Evolutionary conservation across 2,329 filamentous ascomycete genomes (phyloP).

Genomic region (Pseudogymnoascus sp.): DNA sequence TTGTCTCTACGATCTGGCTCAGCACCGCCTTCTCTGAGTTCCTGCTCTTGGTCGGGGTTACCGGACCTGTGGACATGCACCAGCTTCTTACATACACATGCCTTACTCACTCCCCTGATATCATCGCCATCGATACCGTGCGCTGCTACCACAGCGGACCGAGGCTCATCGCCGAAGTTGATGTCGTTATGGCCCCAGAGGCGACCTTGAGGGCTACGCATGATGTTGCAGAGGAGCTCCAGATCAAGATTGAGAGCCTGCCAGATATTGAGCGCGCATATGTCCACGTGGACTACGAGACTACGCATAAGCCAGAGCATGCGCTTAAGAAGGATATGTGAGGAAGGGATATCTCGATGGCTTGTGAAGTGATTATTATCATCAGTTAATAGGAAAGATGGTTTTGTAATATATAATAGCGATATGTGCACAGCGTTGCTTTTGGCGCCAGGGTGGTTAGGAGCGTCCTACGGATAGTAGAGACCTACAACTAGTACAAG

Average conservation of each 20-base stretch:
- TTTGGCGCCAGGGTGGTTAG: neutral
- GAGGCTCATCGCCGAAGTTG: slow-evolving; percentile 86
- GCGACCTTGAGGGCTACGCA: slow-evolving; percentile 71
- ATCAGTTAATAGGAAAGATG: neutral
- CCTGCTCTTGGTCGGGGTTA: slow-evolving; percentile 80
- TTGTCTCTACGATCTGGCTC: slow-evolving; percentile 76
- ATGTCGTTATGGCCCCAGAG: slow-evolving; percentile 82
- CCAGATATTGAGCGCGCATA: slow-evolving; percentile 91
- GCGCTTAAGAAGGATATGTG: slow-evolving; percentile 53
- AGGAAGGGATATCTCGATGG: neutral
- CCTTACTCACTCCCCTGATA: slow-evolving; percentile 78
- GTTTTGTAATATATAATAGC: neutral
- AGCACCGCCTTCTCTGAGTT: slow-evolving; percentile 84
- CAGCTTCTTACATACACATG: slow-evolving; percentile 95
- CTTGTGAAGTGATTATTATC: neutral
- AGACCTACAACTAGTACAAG: neutral
- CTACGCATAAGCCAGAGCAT: slow-evolving; percentile 86
- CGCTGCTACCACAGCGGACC: slow-evolving; percentile 86
- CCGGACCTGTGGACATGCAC: slow-evolving; percentile 74
- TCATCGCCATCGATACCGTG: slow-evolving; percentile 88
- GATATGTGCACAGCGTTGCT: neutral
- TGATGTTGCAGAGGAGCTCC: slow-evolving; percentile 87
- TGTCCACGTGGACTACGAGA: slow-evolving; percentile 96
- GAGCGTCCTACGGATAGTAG: neutral
- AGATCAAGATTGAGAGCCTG: slow-evolving; percentile 86